Conservation (phyloP, 1,139 yeast species). For the Geotrichum phurueaensis region DNA sequence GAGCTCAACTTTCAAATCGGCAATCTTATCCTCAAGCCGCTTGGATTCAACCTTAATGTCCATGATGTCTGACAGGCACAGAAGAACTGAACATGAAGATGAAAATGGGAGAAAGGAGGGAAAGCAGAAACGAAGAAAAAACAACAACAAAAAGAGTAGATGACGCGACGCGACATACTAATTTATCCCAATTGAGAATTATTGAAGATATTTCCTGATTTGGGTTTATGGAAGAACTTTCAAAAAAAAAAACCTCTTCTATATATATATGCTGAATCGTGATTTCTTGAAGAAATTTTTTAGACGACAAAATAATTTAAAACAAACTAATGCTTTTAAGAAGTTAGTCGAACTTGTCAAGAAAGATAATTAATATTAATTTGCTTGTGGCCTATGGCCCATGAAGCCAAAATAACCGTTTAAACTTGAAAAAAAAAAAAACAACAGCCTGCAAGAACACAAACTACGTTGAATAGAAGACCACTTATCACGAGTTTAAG, state of each 20-base stretch:
- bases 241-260: not conserved
- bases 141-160: not conserved
- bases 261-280: no score
- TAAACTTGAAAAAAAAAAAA: not conserved
- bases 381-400: no score
- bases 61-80: not conserved
- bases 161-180: constrained; percentile 1
- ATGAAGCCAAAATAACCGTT: not conserved
- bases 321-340: no score
- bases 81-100: not conserved
- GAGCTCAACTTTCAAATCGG: constrained; percentile 39
- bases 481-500: no score
- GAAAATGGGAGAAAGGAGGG: not conserved
- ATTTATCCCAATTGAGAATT: not conserved
- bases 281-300: no score
- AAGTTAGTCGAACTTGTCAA: no score
- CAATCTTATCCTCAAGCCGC: not conserved
- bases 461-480: no score
- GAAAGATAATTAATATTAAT: no score
- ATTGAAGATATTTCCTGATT: not conserved
- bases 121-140: not conserved
- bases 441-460: not conserved
- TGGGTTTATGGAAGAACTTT: not conserved
- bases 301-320: no score
- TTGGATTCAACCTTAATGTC: not conserved